Percentiles rank a stretch among this genome's conserved stretches.
These are phyloP conservation scores for Colletotrichum aenigma DNA, from an alignment of 2,329 filamentous ascomycete species.

Conservation along the genomic window DNA sequence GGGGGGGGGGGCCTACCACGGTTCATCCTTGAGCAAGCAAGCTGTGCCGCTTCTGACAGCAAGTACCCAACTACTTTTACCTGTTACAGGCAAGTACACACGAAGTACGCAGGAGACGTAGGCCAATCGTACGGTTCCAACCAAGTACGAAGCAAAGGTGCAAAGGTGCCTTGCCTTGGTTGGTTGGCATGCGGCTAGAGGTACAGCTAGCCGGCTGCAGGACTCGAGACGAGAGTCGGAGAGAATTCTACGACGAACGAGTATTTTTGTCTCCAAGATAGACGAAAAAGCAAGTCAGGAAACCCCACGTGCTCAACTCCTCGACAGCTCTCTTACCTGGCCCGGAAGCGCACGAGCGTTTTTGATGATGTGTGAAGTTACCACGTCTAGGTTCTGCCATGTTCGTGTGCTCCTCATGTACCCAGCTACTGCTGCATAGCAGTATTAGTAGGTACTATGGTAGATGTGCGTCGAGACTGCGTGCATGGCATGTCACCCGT, in stretches of 20 bases:
- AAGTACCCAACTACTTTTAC: not conserved
- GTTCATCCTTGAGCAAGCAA: slow-evolving; percentile 3
- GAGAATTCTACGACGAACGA: not conserved
- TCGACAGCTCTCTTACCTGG: not conserved
- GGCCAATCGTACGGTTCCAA: not conserved
- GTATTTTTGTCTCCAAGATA: not conserved
- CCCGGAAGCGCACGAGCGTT: not conserved
- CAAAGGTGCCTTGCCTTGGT: not conserved
- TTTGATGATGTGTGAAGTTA: not conserved
- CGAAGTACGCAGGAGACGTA: not conserved
- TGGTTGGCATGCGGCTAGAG: not conserved
- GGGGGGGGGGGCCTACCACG: not conserved
- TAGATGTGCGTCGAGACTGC: not conserved
- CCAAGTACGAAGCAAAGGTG: not conserved
- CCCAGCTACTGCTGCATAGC: not conserved
- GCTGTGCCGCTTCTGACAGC: not conserved
- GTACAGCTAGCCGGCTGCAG: not conserved
- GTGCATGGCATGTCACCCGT: not conserved
- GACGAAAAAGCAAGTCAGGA: not conserved
- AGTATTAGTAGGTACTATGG: too few relatives aligned
- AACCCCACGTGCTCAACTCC: slow-evolving; percentile 4
- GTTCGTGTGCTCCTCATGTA: not conserved
- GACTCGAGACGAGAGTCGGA: not conserved
- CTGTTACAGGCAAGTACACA: not conserved
- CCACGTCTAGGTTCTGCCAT: not conserved